Conservation (phyloP, 2,329 filamentous ascomycete genomes). For the Piedraia hortae region DNA sequence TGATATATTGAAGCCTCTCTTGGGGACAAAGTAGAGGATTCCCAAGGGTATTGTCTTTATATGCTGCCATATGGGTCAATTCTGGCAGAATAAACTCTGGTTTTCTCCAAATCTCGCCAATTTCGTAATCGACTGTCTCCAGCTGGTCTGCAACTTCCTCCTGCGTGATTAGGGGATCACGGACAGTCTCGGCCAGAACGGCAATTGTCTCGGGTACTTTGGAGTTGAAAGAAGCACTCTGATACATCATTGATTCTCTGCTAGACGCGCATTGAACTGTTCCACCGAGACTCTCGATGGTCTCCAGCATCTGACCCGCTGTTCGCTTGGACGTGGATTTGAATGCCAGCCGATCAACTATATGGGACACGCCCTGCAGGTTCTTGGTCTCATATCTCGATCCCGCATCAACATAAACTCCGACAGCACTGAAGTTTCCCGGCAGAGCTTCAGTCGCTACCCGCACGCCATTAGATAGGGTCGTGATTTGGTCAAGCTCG, state of each 20-base stretch:
- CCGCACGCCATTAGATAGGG: slow-evolving; percentile 70
- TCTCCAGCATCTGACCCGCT: slow-evolving; percentile 65
- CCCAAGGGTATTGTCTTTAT: slow-evolving; percentile 83
- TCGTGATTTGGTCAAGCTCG: slow-evolving; percentile 68
- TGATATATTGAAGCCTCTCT: slow-evolving; percentile 51
- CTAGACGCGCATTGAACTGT: slow-evolving; percentile 95
- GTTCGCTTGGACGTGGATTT: slow-evolving; percentile 50
- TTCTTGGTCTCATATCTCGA: slow-evolving; percentile 76
- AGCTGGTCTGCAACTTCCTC: slow-evolving; percentile 70
- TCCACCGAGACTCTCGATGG: slow-evolving; percentile 65
- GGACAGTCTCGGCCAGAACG: slow-evolving; percentile 78
- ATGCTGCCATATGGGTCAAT: slow-evolving; percentile 81
- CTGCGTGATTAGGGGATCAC: slow-evolving; percentile 58
- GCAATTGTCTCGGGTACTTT: slow-evolving; percentile 59
- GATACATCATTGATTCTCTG: slow-evolving; percentile 93
- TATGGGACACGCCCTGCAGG: slow-evolving; percentile 75
- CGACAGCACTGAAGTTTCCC: slow-evolving; percentile 80
- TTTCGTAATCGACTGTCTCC: slow-evolving; percentile 80
- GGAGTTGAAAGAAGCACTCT: slow-evolving; percentile 89
- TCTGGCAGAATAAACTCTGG: slow-evolving; percentile 89
- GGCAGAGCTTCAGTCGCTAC: slow-evolving; percentile 86
- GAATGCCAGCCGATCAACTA: slow-evolving; percentile 86
- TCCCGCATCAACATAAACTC: slow-evolving; percentile 84
- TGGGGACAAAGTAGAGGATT: slow-evolving; percentile 79
- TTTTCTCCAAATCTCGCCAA: slow-evolving; percentile 92